Evolutionary conservation across 2,329 filamentous ascomycete species (phyloP).

Genomic region (Sporothrix pseudoabietina): DNA sequence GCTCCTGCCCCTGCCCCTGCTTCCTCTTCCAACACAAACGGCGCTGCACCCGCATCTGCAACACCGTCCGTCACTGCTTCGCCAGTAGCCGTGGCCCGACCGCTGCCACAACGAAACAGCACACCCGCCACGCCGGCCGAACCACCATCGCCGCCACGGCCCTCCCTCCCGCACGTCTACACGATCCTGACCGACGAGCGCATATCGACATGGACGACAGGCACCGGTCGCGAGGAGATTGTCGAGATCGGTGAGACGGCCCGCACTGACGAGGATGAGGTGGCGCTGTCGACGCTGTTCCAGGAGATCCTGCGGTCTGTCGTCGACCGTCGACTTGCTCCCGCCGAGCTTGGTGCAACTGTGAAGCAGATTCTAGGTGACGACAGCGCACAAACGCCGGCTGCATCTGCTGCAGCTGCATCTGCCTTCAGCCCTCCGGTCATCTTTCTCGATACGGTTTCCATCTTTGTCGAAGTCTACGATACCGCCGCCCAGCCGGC

Average conservation of each 20-base stretch:
- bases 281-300: constrained; percentile 71
- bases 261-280: constrained; percentile 66
- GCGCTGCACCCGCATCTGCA: neutral
- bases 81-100: constrained; percentile 32
- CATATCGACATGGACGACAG: constrained; percentile 66
- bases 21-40: constrained; percentile 28
- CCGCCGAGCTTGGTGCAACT: constrained; percentile 68
- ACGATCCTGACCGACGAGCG: constrained; percentile 72
- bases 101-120: constrained; percentile 38
- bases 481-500: constrained; percentile 50
- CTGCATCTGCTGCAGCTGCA: constrained; percentile 39
- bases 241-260: constrained; percentile 66
- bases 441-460: constrained; percentile 80
- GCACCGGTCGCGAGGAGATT: constrained; percentile 65
- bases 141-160: constrained; percentile 37
- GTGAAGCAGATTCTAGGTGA: constrained; percentile 69
- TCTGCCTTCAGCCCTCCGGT: constrained; percentile 62
- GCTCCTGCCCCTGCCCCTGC: constrained; percentile 36
- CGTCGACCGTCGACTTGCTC: constrained; percentile 67
- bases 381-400: neutral
- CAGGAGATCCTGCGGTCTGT: constrained; percentile 83
- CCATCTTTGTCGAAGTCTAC: constrained; percentile 74
- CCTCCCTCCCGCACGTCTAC: constrained; percentile 62
- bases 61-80: constrained; percentile 33
- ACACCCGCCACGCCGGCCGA: neutral